phyloP scores from a whole-genome alignment of 139 green algal genomes.

The Haematococcus sp. region DNA sequence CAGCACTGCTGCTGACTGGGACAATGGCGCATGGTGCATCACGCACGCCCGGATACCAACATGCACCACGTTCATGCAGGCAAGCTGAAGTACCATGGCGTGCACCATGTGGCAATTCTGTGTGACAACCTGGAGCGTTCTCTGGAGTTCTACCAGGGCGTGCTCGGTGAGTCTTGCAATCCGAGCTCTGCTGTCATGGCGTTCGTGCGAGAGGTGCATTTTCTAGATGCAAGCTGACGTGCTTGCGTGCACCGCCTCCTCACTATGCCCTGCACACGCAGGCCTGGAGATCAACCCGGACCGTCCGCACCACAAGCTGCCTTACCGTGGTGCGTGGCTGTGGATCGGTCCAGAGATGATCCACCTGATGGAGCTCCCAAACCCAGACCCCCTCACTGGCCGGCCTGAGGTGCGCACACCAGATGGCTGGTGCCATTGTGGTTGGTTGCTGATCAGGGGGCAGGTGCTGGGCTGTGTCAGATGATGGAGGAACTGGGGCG shows the following conservation, averaged over 20 bases:
- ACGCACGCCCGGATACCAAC: no score
- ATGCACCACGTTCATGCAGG: constrained; percentile 12
- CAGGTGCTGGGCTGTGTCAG: neutral
- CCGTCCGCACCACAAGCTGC: constrained; percentile 82
- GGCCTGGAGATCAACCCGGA: constrained; percentile 75
- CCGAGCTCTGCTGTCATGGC: neutral
- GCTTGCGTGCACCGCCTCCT: no score
- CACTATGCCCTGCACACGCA: constrained; percentile 8
- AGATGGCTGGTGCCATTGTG: no score
- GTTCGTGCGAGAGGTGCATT: no score
- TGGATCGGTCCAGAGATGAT: constrained; percentile 87
- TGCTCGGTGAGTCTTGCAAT: constrained; percentile 57
- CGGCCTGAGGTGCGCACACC: constrained; percentile 36
- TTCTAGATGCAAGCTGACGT: no score
- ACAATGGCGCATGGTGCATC: no score
- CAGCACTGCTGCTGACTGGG: no score
- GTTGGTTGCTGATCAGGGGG: no score
- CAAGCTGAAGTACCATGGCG: constrained; percentile 63
- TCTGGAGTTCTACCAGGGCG: constrained; percentile 77
- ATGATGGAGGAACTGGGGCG: neutral
- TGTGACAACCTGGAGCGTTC: constrained; percentile 73
- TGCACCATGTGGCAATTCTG: constrained; percentile 88
- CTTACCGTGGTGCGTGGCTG: constrained; percentile 84
- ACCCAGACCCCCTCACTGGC: constrained; percentile 67
- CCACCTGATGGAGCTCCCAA: constrained; percentile 90